Conservation (phyloP, 495 filamentous ascomycete species). For the Lepidopterella palustris region DNA sequence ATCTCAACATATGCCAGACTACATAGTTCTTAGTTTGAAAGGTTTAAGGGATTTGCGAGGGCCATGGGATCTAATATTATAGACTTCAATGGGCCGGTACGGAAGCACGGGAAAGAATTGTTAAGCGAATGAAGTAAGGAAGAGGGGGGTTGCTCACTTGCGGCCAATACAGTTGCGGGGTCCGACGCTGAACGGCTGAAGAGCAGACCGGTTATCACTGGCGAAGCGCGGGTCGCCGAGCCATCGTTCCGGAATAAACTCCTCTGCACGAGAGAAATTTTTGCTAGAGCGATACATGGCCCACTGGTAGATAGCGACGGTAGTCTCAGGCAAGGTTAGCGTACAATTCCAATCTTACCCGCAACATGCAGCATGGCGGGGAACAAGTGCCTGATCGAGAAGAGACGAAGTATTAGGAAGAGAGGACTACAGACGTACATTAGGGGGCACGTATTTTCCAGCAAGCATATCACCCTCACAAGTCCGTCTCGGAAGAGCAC, state of each 20-base stretch:
- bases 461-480: constrained; percentile 22
- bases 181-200: constrained; percentile 29
- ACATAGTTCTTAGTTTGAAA: not conserved
- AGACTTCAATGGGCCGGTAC: too few species aligned
- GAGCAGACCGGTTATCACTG: constrained; percentile 18
- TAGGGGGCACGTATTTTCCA: not conserved
- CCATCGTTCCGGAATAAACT: constrained; percentile 45
- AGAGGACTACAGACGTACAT: not conserved
- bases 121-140: constrained; percentile 7
- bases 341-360: not conserved
- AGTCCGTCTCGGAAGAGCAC: constrained; percentile 20
- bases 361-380: too few species aligned
- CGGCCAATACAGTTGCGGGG: constrained; percentile 30
- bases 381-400: constrained; percentile 26
- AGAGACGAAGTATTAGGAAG: not conserved
- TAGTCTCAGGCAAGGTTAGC: constrained; percentile 27
- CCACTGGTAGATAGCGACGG: constrained; percentile 39
- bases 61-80: too few species aligned
- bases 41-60: too few species aligned
- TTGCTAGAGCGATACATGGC: constrained; percentile 34
- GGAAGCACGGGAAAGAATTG: too few species aligned
- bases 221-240: constrained; percentile 26
- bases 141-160: constrained; percentile 17
- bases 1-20: not conserved
- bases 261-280: constrained; percentile 38